Percentiles rank a stretch among this genome's conserved stretches.
Conservation (phyloP, 139 green algal species). For the Zygnema cylindricum region DNA sequence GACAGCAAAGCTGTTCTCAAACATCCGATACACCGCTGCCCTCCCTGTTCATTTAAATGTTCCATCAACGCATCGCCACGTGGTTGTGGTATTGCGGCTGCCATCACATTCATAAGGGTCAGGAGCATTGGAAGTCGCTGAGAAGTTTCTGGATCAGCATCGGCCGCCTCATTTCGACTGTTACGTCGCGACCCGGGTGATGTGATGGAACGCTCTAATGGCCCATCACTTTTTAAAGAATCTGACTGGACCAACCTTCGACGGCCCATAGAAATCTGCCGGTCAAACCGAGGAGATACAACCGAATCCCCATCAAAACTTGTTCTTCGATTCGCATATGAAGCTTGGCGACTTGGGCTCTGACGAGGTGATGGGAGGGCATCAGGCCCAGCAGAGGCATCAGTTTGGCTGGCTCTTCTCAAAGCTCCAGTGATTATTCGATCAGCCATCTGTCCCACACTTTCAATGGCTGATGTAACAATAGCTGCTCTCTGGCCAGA, state of each 20-base stretch:
- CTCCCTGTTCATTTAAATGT: neutral
- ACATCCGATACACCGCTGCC: neutral
- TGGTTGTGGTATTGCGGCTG: neutral
- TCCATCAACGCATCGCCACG: neutral
- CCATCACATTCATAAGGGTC: neutral
- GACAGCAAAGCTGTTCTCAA: neutral
- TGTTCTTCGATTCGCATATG: neutral
- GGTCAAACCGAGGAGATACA: neutral
- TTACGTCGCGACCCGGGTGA: neutral
- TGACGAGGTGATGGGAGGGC: neutral
- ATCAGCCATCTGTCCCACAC: constrained; percentile 8
- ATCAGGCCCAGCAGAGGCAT: neutral
- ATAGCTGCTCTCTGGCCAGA: neutral
- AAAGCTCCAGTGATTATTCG: neutral
- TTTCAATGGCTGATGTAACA: neutral
- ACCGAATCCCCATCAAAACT: neutral
- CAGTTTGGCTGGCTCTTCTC: neutral
- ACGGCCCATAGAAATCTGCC: neutral
- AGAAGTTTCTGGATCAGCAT: neutral
- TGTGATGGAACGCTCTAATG: neutral
- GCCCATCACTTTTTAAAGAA: neutral
- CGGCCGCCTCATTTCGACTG: neutral
- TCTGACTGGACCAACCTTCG: neutral
- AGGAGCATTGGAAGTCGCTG: neutral
- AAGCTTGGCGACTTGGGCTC: neutral